These are phyloP conservation scores for Yarrowia galli DNA, from an alignment of 1,139 yeast species.

Conservation along the genomic window DNA sequence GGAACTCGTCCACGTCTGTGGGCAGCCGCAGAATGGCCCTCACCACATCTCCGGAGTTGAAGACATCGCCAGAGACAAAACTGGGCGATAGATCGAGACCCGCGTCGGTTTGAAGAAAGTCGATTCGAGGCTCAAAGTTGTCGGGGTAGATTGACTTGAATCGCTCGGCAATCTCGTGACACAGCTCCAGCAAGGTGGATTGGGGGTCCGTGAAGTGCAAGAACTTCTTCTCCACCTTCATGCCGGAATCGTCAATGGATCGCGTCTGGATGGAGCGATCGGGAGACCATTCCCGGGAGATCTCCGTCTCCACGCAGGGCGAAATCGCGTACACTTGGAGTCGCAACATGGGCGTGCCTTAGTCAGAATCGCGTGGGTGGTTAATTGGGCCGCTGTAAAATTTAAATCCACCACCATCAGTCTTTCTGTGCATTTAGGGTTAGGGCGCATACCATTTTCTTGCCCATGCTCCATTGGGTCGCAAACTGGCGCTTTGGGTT, in stretches of 20 bases:
- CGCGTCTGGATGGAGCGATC: slow-evolving; percentile 19
- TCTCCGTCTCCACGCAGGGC: slow-evolving; percentile 11
- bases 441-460: neutral
- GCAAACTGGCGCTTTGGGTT: neutral
- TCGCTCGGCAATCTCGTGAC: slow-evolving; percentile 23
- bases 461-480: neutral
- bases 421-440: slow-evolving; percentile 1
- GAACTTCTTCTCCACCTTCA: slow-evolving; percentile 34
- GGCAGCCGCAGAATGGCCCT: slow-evolving; percentile 31
- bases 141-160: slow-evolving; percentile 19
- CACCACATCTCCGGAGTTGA: slow-evolving; percentile 17
- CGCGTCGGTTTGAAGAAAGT: slow-evolving; percentile 23
- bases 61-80: slow-evolving; percentile 11
- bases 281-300: neutral
- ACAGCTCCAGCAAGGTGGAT: slow-evolving; percentile 12
- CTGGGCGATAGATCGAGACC: slow-evolving; percentile 26
- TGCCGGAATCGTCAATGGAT: slow-evolving; percentile 19
- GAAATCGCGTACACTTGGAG: slow-evolving; percentile 29
- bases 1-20: slow-evolving; percentile 21
- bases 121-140: slow-evolving; percentile 5
- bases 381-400: slow-evolving; percentile 1
- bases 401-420: slow-evolving; percentile 16
- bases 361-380: slow-evolving; percentile 1
- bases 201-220: slow-evolving; percentile 28
- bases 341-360: slow-evolving; percentile 10